Percentiles rank a stretch among this genome's conserved stretches.
Evolutionary conservation across 2,329 filamentous ascomycete genomes (phyloP).

Genomic region (Verticillium tricorpus): DNA sequence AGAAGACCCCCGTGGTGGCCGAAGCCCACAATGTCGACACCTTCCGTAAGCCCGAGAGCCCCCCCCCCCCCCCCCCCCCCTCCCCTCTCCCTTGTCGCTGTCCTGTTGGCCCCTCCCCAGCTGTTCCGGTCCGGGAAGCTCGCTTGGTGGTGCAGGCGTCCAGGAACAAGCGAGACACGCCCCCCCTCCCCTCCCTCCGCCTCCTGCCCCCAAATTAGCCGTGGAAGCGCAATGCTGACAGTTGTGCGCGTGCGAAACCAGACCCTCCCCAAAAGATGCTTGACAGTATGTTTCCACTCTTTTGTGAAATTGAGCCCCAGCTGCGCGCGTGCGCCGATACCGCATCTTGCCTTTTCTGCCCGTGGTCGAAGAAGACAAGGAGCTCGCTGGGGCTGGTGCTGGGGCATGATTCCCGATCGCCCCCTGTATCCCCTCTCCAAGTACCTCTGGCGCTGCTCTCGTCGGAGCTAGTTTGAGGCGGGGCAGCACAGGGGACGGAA

Average conservation of each 20-base stretch:
- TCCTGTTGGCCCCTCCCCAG: not conserved
- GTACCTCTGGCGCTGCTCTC: not conserved
- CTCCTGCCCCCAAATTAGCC: not conserved
- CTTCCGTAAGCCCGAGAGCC: constrained; percentile 47
- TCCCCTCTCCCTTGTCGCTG: not conserved
- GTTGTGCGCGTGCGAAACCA: constrained; percentile 21
- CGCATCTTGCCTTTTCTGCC: not conserved
- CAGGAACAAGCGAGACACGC: not conserved
- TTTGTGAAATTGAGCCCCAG: not conserved
- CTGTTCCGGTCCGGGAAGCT: not conserved
- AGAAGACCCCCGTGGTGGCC: constrained; percentile 56
- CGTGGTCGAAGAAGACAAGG: not conserved
- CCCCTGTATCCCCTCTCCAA: too few relatives aligned
- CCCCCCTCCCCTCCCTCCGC: not conserved
- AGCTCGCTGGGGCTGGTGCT: not conserved
- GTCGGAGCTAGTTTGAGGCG: not conserved
- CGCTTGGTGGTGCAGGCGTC: not conserved
- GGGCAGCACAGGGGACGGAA: not conserved
- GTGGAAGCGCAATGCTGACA: not conserved
- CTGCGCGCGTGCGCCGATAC: not conserved
- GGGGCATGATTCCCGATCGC: too few relatives aligned
- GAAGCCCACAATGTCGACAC: constrained; percentile 77
- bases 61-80: too few relatives aligned
- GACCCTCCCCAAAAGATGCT: constrained; percentile 65
- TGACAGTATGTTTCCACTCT: constrained; percentile 47